Evolutionary conservation across 2,329 filamentous ascomycete species (phyloP).

Genomic region (Salinomyces thailandicus): DNA sequence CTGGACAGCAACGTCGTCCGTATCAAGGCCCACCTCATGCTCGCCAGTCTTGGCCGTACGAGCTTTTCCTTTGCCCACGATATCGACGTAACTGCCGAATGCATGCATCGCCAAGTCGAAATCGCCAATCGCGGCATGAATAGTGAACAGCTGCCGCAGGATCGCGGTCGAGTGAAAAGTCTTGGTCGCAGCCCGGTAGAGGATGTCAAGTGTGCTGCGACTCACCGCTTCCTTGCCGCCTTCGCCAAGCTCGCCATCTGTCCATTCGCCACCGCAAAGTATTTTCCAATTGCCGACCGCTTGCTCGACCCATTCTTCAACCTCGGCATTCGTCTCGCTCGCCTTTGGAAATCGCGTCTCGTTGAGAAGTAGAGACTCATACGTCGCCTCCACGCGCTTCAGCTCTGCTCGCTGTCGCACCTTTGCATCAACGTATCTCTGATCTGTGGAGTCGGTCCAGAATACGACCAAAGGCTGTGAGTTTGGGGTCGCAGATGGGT

Average conservation of each 20-base stretch:
- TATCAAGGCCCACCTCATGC: slow-evolving; percentile 60
- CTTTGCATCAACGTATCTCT: slow-evolving; percentile 21
- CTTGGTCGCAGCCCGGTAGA: slow-evolving; percentile 84
- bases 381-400: slow-evolving; percentile 65
- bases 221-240: slow-evolving; percentile 68
- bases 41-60: slow-evolving; percentile 66
- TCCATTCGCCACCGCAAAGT: slow-evolving; percentile 70
- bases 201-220: slow-evolving; percentile 65
- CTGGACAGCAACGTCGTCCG: slow-evolving; percentile 63
- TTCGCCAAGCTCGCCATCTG: slow-evolving; percentile 66
- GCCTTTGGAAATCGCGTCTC: slow-evolving; percentile 80
- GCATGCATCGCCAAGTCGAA: slow-evolving; percentile 87
- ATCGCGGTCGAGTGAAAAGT: slow-evolving; percentile 92
- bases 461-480: slow-evolving; percentile 29
- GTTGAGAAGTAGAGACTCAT: slow-evolving; percentile 65
- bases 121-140: slow-evolving; percentile 79
- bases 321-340: slow-evolving; percentile 63
- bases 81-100: slow-evolving; percentile 82
- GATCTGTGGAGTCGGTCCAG: slow-evolving; percentile 18
- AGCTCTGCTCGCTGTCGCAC: slow-evolving; percentile 59
- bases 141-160: slow-evolving; percentile 72
- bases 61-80: slow-evolving; percentile 75
- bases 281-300: slow-evolving; percentile 79
- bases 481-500: slow-evolving; percentile 19
- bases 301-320: slow-evolving; percentile 71